These are phyloP conservation scores for Aspergillus felis DNA, from an alignment of 2,329 filamentous ascomycete species.

Conservation along the genomic window DNA sequence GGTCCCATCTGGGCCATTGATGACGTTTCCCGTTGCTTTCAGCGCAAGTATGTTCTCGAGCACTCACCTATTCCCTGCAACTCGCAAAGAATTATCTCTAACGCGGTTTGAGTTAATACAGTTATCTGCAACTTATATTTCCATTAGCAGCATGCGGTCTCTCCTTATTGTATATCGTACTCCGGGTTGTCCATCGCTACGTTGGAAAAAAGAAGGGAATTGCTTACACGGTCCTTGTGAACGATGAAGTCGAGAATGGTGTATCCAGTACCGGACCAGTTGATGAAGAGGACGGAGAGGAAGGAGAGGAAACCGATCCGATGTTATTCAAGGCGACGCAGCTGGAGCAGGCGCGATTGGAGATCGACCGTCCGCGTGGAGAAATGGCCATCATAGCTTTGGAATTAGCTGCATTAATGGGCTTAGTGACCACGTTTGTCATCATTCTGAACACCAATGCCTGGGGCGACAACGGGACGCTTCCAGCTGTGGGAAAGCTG, in stretches of 20 bases:
- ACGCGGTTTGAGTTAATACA: conserved; percentile 30
- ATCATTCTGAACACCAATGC: conserved; percentile 58
- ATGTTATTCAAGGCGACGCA: conserved; percentile 53
- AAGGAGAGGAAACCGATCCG: conserved; percentile 52
- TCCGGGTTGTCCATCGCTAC: conserved; percentile 55
- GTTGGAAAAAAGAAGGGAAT: conserved; percentile 51
- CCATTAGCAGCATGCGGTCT: conserved; percentile 67
- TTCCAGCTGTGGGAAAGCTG: conserved; percentile 64
- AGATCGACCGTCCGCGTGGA: conserved; percentile 71
- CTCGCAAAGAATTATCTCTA: not conserved
- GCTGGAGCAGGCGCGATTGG: conserved; percentile 47
- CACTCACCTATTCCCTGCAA: not conserved
- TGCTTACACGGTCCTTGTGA: conserved; percentile 52
- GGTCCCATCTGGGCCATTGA: conserved; percentile 58
- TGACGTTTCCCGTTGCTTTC: conserved; percentile 61
- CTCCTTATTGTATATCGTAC: conserved; percentile 64
- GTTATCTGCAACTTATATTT: conserved; percentile 75
- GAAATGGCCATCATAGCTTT: conserved; percentile 66
- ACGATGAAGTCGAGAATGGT: conserved; percentile 37
- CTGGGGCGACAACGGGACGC: conserved; percentile 55
- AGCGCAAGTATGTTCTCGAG: conserved; percentile 46
- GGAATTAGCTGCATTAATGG: conserved; percentile 72
- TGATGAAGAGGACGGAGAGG: conserved; percentile 38
- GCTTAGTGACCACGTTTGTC: conserved; percentile 66
- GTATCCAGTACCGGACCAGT: conserved; percentile 53